These are phyloP conservation scores for Phaseolus coccineus DNA, from an alignment of 331 rosid species.

Conservation along the genomic window DNA sequence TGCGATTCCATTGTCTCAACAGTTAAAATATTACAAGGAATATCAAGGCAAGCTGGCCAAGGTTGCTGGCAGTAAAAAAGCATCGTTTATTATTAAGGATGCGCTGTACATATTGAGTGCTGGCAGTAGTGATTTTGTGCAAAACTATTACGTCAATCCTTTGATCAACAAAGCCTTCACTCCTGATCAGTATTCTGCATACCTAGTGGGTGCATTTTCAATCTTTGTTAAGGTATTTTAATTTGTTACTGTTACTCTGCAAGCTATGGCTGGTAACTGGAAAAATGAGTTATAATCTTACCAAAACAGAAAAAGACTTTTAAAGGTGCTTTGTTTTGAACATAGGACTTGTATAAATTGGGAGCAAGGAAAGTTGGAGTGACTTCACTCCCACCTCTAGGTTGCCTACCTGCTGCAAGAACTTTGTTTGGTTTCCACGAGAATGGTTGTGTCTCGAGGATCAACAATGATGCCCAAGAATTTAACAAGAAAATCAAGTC, in stretches of 20 bases:
- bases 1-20: constrained; percentile 78
- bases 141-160: constrained; percentile 86
- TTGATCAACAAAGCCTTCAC: constrained; percentile 59
- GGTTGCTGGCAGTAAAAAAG: constrained; percentile 72
- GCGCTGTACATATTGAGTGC: constrained; percentile 74
- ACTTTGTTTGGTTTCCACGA: constrained; percentile 63
- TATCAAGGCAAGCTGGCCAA: constrained; percentile 72
- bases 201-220: constrained; percentile 62
- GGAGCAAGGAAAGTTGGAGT: constrained; percentile 89
- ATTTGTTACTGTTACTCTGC: neutral
- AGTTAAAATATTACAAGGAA: constrained; percentile 68
- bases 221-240: constrained; percentile 65
- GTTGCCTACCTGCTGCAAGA: constrained; percentile 77
- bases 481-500: constrained; percentile 72
- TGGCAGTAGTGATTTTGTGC: constrained; percentile 82
- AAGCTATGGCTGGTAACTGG: neutral
- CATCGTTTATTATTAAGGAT: constrained; percentile 68
- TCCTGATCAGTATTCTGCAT: constrained; percentile 63
- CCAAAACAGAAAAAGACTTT: neutral
- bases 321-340: constrained; percentile 33
- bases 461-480: constrained; percentile 70
- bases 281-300: neutral
- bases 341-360: constrained; percentile 64
- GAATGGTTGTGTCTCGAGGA: constrained; percentile 65
- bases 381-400: constrained; percentile 87